phyloP scores from a whole-genome alignment of 495 filamentous ascomycete genomes.

The Barbatosphaeria neglecta region DNA sequence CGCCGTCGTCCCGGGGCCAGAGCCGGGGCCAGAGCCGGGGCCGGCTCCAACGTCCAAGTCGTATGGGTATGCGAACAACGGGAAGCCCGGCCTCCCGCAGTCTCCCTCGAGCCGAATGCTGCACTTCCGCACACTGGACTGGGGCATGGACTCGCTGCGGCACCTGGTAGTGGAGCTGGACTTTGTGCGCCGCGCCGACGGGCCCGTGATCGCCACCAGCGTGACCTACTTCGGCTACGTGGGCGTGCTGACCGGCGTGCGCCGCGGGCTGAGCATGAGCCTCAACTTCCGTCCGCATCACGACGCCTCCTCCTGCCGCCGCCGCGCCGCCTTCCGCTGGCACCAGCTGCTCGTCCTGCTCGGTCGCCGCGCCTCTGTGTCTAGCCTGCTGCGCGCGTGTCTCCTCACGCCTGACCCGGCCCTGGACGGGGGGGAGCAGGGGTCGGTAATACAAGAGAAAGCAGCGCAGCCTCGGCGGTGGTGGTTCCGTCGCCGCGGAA shows the following conservation, averaged over 20 bases:
- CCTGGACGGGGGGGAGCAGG: neutral
- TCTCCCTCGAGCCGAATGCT: too few species aligned
- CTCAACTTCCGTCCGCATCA: constrained; percentile 56
- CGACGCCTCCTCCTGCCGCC: constrained; percentile 18
- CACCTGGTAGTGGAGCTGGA: constrained; percentile 47
- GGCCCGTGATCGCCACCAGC: constrained; percentile 40
- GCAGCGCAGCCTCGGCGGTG: too few species aligned
- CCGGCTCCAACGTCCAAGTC: too few species aligned
- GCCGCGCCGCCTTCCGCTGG: constrained; percentile 8
- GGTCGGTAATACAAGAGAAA: neutral
- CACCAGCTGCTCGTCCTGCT: constrained; percentile 47
- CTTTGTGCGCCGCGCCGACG: constrained; percentile 25
- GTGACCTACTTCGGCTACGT: constrained; percentile 56
- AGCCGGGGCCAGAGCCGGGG: too few species aligned
- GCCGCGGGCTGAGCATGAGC: constrained; percentile 42
- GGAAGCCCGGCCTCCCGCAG: neutral
- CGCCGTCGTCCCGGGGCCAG: constrained; percentile 7
- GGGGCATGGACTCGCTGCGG: constrained; percentile 52
- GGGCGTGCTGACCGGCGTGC: constrained; percentile 49
- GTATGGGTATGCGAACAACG: too few species aligned
- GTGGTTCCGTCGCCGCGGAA: too few species aligned
- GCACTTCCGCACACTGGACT: constrained; percentile 58
- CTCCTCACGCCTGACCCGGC: constrained; percentile 20
- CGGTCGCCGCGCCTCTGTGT: constrained; percentile 44
- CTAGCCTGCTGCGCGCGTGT: constrained; percentile 35